A percentile compares a stretch with the other conserved stretches of the same genome.
Conservation (phyloP, 495 filamentous ascomycete genomes). For the Annulohypoxylon moriforme region DNA sequence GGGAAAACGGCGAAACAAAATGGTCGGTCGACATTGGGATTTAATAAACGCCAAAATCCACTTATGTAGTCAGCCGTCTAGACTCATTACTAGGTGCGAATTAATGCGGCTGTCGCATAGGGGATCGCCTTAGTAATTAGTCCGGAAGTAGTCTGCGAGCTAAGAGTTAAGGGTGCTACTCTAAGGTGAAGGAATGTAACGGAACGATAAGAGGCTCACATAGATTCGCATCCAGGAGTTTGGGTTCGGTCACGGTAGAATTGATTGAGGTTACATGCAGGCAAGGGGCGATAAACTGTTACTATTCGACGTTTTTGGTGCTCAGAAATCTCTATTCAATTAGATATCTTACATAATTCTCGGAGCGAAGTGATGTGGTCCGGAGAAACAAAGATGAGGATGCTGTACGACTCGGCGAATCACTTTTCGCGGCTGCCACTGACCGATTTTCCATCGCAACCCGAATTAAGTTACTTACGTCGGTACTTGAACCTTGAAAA, state of each 20-base stretch:
- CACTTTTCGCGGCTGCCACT: conserved; percentile 3
- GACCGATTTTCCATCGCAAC: conserved; percentile 25
- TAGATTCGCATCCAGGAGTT: conserved; percentile 16
- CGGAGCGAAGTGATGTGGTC: conserved; percentile 9
- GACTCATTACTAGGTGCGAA: not conserved
- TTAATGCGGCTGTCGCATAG: conserved; percentile 17
- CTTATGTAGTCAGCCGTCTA: conserved; percentile 23
- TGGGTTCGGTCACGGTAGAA: conserved; percentile 40
- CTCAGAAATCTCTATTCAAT: not conserved
- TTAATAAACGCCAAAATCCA: conserved; percentile 12
- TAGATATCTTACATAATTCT: conserved; percentile 18
- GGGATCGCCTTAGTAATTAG: conserved; percentile 24
- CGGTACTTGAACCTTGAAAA: not conserved
- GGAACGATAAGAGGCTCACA: conserved; percentile 13
- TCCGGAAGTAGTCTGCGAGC: conserved; percentile 30
- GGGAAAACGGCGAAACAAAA: conserved; percentile 3
- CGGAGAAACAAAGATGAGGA: conserved; percentile 44
- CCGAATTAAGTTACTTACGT: conserved; percentile 19
- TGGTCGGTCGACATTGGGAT: conserved; percentile 14
- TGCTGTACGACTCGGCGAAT: conserved; percentile 37
- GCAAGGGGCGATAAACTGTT: conserved; percentile 4
- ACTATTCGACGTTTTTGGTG: not conserved
- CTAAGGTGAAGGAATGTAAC: conserved; percentile 36
- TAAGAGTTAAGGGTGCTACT: conserved; percentile 21
- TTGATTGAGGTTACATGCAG: conserved; percentile 35